Base-by-base conservation (phyloP, 2,329 filamentous ascomycete genomes). In the Didymella segeticola region DNA sequence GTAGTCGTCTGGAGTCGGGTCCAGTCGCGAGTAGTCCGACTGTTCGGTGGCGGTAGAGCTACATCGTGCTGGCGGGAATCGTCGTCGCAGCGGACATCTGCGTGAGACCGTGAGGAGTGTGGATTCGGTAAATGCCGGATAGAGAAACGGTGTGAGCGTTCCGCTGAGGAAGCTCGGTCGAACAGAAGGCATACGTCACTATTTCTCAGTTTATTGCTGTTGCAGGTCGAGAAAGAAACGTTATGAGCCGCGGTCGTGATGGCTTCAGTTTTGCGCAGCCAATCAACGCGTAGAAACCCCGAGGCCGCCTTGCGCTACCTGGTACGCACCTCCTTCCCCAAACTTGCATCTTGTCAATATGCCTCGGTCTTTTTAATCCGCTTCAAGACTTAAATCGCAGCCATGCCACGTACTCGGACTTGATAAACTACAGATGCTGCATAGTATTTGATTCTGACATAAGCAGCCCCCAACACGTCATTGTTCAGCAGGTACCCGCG, bases 1-100 rank as follows among this genome's bases (percentile, higher is more conserved):
- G 76, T 96, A 98, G 74, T 96, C 91, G 67, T 91, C 88, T 0
- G 93, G 91, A 0, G 84, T 72, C 2, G 93, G 93, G 71, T 96
- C 90, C 17, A 97, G 83, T 48, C 68, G 67, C 33, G 68, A 68
- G 5, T 56, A 29, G n/a, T 42, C 30, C 2, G 43, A 23, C 23
- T 34, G 43, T n/a, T 60, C 57, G n/a, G 60, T 53, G 14, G 61
- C 58, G 30, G 63, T 70, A 26, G 64, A 71, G 41, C 56, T 69
- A 61, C 69, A 71, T 68, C 71, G 63, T 58, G 59, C 60, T 38
- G 49, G 33, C 37, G 53, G 51, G 29, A 57, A 50, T 53, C 55
- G 51, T 42, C 47, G 60, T 22, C 39, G 61, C 27, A 60, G 43
- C 31, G 39, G 60, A 45, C 57, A 61, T 53, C 41, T 64, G 49